These are phyloP conservation scores for Anthostomella pinea DNA, from an alignment of 2,329 filamentous ascomycete genomes.

Conservation along the genomic window DNA sequence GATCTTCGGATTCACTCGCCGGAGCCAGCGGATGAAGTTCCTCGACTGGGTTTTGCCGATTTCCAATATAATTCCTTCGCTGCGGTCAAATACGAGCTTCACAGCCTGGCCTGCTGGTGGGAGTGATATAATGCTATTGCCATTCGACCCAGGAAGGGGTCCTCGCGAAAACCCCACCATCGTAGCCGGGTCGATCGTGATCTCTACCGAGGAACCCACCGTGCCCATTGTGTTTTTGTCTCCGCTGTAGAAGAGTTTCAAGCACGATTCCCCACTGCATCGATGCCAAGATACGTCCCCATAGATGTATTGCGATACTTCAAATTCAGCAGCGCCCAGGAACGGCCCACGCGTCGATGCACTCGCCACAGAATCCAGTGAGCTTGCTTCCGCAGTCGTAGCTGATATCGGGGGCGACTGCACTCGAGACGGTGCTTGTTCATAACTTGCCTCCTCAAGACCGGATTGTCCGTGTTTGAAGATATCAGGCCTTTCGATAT, in stretches of 20 bases:
- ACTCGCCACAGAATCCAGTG: neutral
- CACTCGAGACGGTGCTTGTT: too few relatives aligned
- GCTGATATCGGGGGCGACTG: too few relatives aligned
- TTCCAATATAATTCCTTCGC: constrained; percentile 13
- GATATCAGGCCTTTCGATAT: too few relatives aligned
- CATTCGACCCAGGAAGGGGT: constrained; percentile 10
- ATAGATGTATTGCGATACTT: constrained; percentile 20
- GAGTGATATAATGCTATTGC: constrained; percentile 15
- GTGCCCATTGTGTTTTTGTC: constrained; percentile 13
- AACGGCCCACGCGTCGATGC: constrained; percentile 1
- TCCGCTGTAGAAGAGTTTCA: constrained; percentile 18
- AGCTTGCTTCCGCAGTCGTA: too few relatives aligned
- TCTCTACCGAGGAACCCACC: constrained; percentile 5
- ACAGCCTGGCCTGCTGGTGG: too few relatives aligned
- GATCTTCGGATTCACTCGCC: constrained; percentile 14
- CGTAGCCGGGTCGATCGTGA: constrained; percentile 18
- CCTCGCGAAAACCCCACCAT: constrained; percentile 15
- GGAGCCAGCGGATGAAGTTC: constrained; percentile 24
- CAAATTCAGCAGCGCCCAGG: constrained; percentile 13
- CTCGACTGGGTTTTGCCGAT: constrained; percentile 22
- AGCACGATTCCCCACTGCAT: constrained; percentile 3
- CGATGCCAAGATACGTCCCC: constrained; percentile 18
- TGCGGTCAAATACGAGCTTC: constrained; percentile 21
- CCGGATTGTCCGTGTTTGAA: too few relatives aligned
- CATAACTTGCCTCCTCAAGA: too few relatives aligned